phyloP scores from a whole-genome alignment of 208 protist species.

The Acanthamoeba lenticulata region DNA sequence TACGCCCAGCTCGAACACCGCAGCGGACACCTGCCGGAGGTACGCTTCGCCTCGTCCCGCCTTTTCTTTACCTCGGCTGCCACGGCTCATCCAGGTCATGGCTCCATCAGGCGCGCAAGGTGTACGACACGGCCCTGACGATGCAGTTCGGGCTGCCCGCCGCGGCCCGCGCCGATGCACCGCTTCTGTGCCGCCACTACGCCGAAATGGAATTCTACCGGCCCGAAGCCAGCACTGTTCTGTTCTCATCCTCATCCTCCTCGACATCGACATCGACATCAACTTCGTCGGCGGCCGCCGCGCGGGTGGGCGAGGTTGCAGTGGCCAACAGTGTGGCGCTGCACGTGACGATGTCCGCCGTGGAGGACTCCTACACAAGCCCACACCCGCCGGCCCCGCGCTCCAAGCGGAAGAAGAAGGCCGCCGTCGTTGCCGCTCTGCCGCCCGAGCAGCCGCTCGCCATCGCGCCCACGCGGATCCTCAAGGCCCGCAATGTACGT shows the following conservation, averaged over 20 bases:
- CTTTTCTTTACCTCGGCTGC: too few relatives aligned
- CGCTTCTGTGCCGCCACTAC: conserved; percentile 13
- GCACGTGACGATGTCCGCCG: not conserved
- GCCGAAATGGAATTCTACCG: conserved; percentile 61
- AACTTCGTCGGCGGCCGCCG: not conserved
- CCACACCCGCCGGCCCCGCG: not conserved
- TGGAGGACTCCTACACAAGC: conserved; percentile 29
- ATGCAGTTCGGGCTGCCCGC: not conserved
- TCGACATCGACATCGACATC: too few relatives aligned
- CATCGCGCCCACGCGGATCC: not conserved
- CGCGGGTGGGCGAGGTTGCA: not conserved
- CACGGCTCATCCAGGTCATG: not conserved
- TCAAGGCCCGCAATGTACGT: conserved; percentile 1
- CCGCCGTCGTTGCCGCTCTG: not conserved
- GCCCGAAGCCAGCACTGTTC: not conserved
- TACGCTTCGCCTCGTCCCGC: not conserved
- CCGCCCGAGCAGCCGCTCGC: not conserved
- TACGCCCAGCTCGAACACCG: conserved; percentile 42
- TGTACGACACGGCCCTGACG: not conserved
- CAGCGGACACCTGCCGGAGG: conserved; percentile 6
- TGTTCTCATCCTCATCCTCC: too few relatives aligned
- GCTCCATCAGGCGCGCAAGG: not conserved
- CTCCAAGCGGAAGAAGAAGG: not conserved
- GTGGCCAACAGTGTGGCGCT: conserved; percentile 4
- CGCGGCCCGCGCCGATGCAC: not conserved